phyloP scores from a whole-genome alignment of 1,284 basidiomycete species.

The Cutaneotrichosporon cutaneum region DNA sequence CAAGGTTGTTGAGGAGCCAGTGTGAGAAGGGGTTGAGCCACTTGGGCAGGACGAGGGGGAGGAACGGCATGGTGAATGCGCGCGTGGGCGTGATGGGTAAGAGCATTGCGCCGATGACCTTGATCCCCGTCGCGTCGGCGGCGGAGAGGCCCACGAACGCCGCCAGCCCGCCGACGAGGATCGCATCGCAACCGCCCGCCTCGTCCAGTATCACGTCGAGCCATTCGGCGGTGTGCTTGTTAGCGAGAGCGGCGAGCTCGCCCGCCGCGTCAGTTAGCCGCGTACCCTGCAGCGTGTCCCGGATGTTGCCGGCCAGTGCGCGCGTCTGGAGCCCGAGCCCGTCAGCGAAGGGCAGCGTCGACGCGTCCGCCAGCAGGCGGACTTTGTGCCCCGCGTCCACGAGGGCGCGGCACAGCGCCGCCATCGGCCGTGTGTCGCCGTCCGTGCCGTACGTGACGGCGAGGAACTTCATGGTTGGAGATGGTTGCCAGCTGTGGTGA shows the following conservation, averaged over 20 bases:
- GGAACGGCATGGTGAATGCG: background rate
- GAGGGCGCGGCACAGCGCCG: slow-evolving; percentile 8
- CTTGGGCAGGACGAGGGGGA: background rate
- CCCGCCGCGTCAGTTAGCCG: background rate
- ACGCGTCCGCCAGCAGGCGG: slow-evolving; percentile 2
- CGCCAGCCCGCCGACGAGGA: background rate
- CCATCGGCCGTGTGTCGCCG: slow-evolving; percentile 2
- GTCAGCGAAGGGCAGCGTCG: background rate
- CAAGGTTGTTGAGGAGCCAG: background rate
- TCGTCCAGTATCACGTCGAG: background rate
- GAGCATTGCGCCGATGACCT: slow-evolving; percentile 1
- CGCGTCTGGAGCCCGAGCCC: background rate
- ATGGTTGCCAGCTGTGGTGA: too few species aligned
- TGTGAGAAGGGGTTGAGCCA: background rate
- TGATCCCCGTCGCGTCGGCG: background rate
- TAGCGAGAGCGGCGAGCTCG: background rate
- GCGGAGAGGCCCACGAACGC: slow-evolving; percentile 3
- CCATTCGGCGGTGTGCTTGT: background rate
- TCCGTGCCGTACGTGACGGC: slow-evolving; percentile 4
- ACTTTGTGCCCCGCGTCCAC: slow-evolving; percentile 4
- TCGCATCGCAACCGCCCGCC: background rate
- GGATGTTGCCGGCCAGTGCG: background rate
- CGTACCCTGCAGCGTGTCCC: background rate
- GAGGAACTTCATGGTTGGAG: slow-evolving; percentile 3
- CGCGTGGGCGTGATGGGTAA: slow-evolving; percentile 4